Conservation (phyloP, 1,284 basidiomycete species). For the Rhodotorula glutinis region DNA sequence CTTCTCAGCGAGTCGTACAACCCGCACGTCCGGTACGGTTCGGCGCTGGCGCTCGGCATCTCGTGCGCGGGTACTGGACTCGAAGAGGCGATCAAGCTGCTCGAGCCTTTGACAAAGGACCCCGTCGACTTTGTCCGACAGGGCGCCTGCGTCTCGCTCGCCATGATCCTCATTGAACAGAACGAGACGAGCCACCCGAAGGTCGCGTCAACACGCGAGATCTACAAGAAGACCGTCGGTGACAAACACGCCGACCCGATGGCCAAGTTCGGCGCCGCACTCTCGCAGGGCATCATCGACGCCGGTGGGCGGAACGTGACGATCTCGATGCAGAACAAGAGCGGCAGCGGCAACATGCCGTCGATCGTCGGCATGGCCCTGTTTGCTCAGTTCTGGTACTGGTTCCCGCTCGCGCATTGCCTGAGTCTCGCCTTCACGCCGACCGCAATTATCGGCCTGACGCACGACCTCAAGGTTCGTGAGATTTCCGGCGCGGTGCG, state of each 20-base stretch:
- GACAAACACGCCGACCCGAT: slow-evolving; percentile 98
- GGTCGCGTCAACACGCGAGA: slow-evolving; percentile 68
- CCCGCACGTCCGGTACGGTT: slow-evolving; percentile 94
- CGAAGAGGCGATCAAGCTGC: slow-evolving; percentile 86
- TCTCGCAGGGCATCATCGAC: slow-evolving; percentile 93
- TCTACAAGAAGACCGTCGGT: slow-evolving; percentile 80
- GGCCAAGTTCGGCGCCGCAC: slow-evolving; percentile 90
- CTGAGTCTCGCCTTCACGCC: slow-evolving; percentile 87
- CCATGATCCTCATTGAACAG: slow-evolving; percentile 93
- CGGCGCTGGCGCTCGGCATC: slow-evolving; percentile 88
- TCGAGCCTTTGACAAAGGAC: slow-evolving; percentile 95
- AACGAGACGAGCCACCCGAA: slow-evolving; percentile 83
- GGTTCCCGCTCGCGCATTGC: slow-evolving; percentile 95
- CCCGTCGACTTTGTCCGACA: slow-evolving; percentile 95
- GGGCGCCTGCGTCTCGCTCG: slow-evolving; percentile 89
- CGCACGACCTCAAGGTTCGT: slow-evolving; percentile 72
- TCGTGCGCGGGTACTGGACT: slow-evolving; percentile 92
- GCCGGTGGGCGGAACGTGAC: slow-evolving; percentile 93
- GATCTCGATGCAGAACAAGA: slow-evolving; percentile 83
- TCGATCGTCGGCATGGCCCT: slow-evolving; percentile 93
- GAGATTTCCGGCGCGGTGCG: not conserved
- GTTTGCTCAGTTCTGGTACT: slow-evolving; percentile 99
- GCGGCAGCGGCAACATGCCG: slow-evolving; percentile 82
- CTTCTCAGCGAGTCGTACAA: slow-evolving; percentile 95
- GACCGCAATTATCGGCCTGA: slow-evolving; percentile 86